Evolutionary conservation across 768 basidiomycete genomes (phyloP).

Genomic region (Dioszegia hungarica): DNA sequence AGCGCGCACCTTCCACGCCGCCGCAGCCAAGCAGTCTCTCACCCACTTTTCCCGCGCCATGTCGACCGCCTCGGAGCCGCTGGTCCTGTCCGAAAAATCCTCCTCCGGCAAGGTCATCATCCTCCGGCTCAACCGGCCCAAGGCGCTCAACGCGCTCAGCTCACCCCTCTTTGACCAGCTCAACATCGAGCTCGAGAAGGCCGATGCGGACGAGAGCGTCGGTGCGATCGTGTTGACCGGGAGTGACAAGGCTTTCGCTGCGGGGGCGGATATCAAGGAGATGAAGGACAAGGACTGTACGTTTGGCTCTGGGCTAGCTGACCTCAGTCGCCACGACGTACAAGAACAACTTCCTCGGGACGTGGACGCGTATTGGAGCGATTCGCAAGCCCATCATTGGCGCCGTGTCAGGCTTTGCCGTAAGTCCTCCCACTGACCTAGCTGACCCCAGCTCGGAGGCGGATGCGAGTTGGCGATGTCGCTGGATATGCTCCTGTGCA

Average conservation of each 20-base stretch:
- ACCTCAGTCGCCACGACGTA: constrained; percentile 75
- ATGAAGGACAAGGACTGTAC: constrained; percentile 94
- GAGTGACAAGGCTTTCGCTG: constrained; percentile 87
- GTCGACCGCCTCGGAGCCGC: constrained; percentile 34
- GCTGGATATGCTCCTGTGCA: constrained; percentile 88
- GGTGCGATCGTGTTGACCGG: constrained; percentile 90
- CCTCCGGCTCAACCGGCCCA: constrained; percentile 41
- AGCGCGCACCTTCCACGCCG: background rate
- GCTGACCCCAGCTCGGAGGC: constrained; percentile 70
- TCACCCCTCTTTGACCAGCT: constrained; percentile 75
- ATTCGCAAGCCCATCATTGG: constrained; percentile 92
- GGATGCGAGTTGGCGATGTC: constrained; percentile 88
- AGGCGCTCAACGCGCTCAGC: constrained; percentile 68
- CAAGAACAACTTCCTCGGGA: constrained; percentile 70
- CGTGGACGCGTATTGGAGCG: constrained; percentile 69
- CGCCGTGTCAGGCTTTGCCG: constrained; percentile 91
- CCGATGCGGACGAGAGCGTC: constrained; percentile 65
- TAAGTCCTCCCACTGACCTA: constrained; percentile 29
- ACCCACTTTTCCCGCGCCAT: constrained; percentile 26
- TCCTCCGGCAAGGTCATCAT: constrained; percentile 34
- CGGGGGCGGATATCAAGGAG: constrained; percentile 97
- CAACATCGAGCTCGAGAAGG: constrained; percentile 66
- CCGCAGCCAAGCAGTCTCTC: background rate
- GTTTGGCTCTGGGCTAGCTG: constrained; percentile 30
- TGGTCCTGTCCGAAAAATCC: constrained; percentile 36